Conservation (phyloP, 805 yeast genomes). For the Grigorovia yakushimaensis region DNA sequence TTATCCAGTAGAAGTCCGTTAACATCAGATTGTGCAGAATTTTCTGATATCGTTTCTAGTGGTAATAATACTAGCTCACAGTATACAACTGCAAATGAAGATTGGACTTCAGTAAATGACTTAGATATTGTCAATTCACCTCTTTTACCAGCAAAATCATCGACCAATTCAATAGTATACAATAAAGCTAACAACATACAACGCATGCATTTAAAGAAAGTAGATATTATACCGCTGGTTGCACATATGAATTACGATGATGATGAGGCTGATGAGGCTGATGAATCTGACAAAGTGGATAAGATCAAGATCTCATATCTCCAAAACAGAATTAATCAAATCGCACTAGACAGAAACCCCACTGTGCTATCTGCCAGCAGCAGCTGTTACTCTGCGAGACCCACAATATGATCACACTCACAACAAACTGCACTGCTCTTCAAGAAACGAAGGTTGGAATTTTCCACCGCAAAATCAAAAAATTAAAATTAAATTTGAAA, state of each 20-base stretch:
- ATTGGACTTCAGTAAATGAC: not conserved
- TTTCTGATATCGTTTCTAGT: constrained; percentile 6
- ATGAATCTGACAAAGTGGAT: no score
- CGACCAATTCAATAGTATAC: not conserved
- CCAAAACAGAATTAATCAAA: not conserved
- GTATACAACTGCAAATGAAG: not conserved
- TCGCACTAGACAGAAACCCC: not conserved
- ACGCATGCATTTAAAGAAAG: not conserved
- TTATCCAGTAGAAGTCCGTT: constrained; percentile 5
- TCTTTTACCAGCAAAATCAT: not conserved
- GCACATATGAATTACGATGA: constrained; percentile 7
- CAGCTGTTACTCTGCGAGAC: not conserved
- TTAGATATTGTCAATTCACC: constrained; percentile 3
- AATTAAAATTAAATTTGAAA: no score
- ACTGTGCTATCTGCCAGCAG: constrained; percentile 1
- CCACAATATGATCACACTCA: no score
- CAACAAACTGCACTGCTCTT: no score
- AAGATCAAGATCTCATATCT: no score
- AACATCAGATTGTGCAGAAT: constrained; percentile 21
- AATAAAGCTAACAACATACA: not conserved
- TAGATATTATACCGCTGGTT: not conserved
- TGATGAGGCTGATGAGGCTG: constrained; percentile 1
- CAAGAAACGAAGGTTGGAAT: not conserved
- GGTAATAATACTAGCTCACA: not conserved
- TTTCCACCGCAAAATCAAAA: no score